Evolutionary conservation across 768 basidiomycete genomes (phyloP), one percentile per base, ranked within the genome.

Genomic region (Exidia glandulosa): DNA sequence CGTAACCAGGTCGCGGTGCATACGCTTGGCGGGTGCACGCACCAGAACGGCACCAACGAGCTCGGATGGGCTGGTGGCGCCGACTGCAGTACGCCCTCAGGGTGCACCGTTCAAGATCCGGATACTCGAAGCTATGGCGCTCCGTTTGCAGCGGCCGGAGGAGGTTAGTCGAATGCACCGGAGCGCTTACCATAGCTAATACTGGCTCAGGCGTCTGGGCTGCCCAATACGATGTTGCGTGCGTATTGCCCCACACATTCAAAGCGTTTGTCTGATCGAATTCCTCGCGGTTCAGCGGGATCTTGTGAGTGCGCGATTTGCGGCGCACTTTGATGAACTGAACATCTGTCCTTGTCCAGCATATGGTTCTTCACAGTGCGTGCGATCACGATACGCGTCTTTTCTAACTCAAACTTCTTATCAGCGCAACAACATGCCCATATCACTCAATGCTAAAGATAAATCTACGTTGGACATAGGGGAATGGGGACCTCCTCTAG

Each of bases 131-230:
- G 50, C 25, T 54, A 54, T 25, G 50, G 50, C 10, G 50, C 50
- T 10, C 50, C 50, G 25, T 54, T 54, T 27, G 50, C 50, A 7
- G 27, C 25, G 25, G 50, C 50, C 27, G 50, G 50, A 7, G 50
- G 50, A 54, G 50, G 50, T 54, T 1, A 29, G 50, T 29, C 41
- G 19, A 14, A 36, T 45, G 50, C 30, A 4, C 25, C 14, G 4
- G 14, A 7, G 7, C 50, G 50, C 30, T 27, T 23, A 9, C 30
- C 10, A 54, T 84, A 63, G 78, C 78, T 12, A 58, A 71, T 5
- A 78, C 76, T 0, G 81, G 82, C n/a, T 83, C 83, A 9, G 84
- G 84, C 3, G 81, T 84, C 1, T 91, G 76, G 70, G 86, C 86
- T 2, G 78, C 85, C 2, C 86, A 87, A 64, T 84, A 87, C 62